Base-by-base conservation (phyloP, 768 basidiomycete species). In the Tylopilus felleus region DNA sequence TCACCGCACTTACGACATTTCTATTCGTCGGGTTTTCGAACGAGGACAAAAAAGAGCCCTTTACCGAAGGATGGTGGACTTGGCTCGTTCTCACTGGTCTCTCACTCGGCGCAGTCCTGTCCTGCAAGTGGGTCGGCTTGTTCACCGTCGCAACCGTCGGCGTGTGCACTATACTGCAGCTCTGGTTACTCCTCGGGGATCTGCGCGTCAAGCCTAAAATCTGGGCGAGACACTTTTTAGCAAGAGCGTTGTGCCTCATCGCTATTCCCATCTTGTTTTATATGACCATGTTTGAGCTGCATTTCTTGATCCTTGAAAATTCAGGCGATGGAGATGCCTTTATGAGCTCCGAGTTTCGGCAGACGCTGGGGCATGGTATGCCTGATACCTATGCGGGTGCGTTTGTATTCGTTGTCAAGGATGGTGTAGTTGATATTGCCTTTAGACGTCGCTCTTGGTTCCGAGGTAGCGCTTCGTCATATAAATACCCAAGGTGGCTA, bases 321-420 rank as follows among this genome's bases (percentile, higher is more conserved):
- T 89, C 90, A 2, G 97, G 97, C 29, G 96, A 98, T 49, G 97
- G 97, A 0, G 97, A 98, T 68, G 94, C 95, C 1, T 99, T 99
- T 73, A 99, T 99, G 97, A 96, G 91, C 74, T 91, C 93, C 3
- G 95, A 94, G 68, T 99, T 99, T 75, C 95, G 98, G 73, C 96
- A 98, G 66, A 98, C 95, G 0, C 77, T 99, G 13, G 78, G 85
- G 16, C 85, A 85, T 41, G 83, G 87, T 8, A 98, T 98, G 97
- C 78, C 80, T 12, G 94, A 99, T 69, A 98, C 96, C 0, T 94
- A 77, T 69, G 92, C 94, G 25, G 89, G 91, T 91, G 53, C 55
- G 83, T 58, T 46, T n/a, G 21, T 14, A 6, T 48, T n/a, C 12
- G n/a, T 47, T 38, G n/a, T 51, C 29, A 1, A 7, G 29, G 21